Conservation (phyloP, 495 filamentous ascomycete genomes). For the Podospora pseudopauciseta region DNA sequence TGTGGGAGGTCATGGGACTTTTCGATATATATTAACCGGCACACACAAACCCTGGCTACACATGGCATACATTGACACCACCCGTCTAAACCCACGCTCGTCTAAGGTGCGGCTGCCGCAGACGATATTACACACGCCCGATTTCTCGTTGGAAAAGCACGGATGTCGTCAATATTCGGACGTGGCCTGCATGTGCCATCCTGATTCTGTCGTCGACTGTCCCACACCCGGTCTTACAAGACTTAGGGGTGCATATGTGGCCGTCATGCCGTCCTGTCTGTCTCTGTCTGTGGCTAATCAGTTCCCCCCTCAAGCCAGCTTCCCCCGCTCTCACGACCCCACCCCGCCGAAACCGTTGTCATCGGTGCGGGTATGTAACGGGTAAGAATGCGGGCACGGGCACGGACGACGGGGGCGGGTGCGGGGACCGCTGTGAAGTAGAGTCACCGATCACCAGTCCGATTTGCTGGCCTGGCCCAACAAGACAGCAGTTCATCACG, state of each 20-base stretch:
- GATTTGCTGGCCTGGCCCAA: neutral
- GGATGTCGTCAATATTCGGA: neutral
- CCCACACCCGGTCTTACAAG: neutral
- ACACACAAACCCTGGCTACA: constrained; percentile 11
- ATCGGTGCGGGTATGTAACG: neutral
- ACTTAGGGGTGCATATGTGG: neutral
- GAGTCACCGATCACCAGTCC: neutral
- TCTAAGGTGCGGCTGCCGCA: neutral
- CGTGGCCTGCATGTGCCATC: neutral
- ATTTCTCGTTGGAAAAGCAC: neutral
- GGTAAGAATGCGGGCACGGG: neutral
- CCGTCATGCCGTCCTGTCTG: no score
- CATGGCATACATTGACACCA: constrained; percentile 3
- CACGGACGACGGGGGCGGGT: neutral
- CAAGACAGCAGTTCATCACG: neutral
- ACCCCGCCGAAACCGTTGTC: neutral
- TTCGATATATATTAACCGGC: constrained; percentile 28
- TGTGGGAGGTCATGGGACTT: constrained; percentile 23
- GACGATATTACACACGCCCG: constrained; percentile 15
- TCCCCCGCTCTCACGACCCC: neutral
- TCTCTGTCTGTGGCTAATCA: neutral
- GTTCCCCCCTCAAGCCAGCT: neutral
- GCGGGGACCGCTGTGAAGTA: neutral
- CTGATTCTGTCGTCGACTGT: constrained; percentile 3
- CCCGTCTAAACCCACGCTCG: constrained; percentile 21